These are phyloP conservation scores for Thraustochytrium striatum DNA, from an alignment of 352 stramenopile genomes.

Conservation along the genomic window DNA sequence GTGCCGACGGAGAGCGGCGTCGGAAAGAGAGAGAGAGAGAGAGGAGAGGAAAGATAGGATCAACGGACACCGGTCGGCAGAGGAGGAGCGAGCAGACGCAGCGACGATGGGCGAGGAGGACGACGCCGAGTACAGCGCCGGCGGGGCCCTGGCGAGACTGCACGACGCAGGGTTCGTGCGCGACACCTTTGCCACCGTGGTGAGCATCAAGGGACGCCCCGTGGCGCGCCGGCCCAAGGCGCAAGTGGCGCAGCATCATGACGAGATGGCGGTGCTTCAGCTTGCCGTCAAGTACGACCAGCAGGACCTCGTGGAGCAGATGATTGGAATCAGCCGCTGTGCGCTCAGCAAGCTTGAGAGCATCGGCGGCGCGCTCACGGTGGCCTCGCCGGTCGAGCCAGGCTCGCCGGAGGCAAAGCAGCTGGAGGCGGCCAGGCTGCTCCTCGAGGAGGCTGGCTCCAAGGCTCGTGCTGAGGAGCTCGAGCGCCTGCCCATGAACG, in stretches of 20 bases:
- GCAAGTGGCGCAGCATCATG: background rate
- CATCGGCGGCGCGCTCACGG: background rate
- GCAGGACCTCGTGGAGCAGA: background rate
- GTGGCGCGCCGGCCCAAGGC: background rate
- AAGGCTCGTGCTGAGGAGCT: no score
- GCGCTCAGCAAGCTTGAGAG: background rate
- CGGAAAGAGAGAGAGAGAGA: no score
- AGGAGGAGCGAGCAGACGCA: no score
- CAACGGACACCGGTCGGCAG: no score
- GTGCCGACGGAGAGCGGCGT: no score
- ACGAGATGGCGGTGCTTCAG: background rate
- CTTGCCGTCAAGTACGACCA: background rate
- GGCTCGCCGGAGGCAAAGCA: background rate
- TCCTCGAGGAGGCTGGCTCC: background rate
- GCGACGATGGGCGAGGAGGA: no score
- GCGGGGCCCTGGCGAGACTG: no score
- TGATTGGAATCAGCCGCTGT: background rate
- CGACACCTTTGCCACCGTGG: background rate
- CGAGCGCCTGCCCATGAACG: conserved; percentile 39
- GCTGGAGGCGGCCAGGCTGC: background rate
- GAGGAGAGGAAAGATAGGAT: no score
- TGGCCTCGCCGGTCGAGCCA: background rate
- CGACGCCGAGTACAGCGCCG: no score
- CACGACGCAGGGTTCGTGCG: no score
- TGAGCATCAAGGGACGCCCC: background rate